phyloP scores from a whole-genome alignment of 192 early-diverging fungal genomes.

The Backusella tarrabulga region DNA sequence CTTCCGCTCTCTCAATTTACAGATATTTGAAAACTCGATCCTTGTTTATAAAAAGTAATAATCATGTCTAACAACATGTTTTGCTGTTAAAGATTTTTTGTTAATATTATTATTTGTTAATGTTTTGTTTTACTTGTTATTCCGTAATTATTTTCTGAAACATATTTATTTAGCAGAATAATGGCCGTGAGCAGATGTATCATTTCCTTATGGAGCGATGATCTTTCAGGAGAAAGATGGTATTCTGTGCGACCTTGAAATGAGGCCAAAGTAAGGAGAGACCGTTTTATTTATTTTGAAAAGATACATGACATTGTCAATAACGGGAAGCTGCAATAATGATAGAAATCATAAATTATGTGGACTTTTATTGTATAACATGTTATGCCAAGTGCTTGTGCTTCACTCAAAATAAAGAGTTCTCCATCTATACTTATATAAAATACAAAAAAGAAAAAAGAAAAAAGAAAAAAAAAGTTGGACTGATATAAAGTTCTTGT shows the following conservation, averaged over 20 bases:
- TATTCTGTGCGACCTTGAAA: not conserved
- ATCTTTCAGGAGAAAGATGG: not conserved
- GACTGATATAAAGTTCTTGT: not conserved
- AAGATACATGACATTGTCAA: no score
- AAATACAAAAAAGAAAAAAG: no score
- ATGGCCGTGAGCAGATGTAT: not conserved
- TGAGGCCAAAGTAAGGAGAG: not conserved
- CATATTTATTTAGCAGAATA: not conserved
- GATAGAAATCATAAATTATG: not conserved
- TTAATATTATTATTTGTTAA: no score
- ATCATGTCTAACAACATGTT: no score
- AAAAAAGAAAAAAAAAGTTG: not conserved
- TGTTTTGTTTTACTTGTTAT: no score
- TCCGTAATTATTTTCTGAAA: not conserved
- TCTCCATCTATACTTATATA: not conserved
- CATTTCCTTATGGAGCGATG: not conserved
- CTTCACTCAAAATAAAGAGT: no score
- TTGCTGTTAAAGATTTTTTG: no score
- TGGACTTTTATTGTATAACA: not conserved
- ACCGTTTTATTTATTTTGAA: not conserved
- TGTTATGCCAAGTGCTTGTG: no score
- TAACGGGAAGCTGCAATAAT: not conserved
- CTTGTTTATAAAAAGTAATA: no score
- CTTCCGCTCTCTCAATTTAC: no score
- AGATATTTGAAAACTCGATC: no score